Evolutionary conservation across 2,329 filamentous ascomycete species (phyloP).

Genomic region (Alternaria gansuensis): DNA sequence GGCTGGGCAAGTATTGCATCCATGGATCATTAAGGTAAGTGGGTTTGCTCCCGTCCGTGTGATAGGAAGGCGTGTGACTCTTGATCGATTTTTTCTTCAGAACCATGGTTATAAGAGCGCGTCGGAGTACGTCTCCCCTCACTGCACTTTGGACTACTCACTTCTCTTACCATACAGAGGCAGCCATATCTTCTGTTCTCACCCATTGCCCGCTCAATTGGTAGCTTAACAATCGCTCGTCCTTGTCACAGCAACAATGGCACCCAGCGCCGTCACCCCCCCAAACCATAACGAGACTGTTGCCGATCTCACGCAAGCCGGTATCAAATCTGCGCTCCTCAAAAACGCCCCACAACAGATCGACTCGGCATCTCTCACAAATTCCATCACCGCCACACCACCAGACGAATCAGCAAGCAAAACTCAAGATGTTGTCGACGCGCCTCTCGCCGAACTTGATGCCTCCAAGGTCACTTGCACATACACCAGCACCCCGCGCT

Average conservation of each 20-base stretch:
- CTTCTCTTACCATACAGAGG: not conserved
- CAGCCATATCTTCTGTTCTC: not conserved
- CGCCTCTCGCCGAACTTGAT: slow-evolving; percentile 53
- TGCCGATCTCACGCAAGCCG: slow-evolving; percentile 44
- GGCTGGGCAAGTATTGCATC: slow-evolving; percentile 25
- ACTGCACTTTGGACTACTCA: slow-evolving; percentile 5
- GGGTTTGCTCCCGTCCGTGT: slow-evolving; percentile 30
- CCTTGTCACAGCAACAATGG: slow-evolving; percentile 29
- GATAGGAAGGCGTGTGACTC: slow-evolving; percentile 42
- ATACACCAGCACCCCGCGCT: slow-evolving; percentile 53
- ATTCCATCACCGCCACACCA: slow-evolving; percentile 37
- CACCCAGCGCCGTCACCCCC: slow-evolving; percentile 48
- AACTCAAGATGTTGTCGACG: slow-evolving; percentile 21
- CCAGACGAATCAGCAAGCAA: slow-evolving; percentile 32
- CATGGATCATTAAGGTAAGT: slow-evolving; percentile 18
- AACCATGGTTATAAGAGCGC: slow-evolving; percentile 32
- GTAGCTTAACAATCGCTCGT: not conserved
- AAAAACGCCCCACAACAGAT: slow-evolving; percentile 46
- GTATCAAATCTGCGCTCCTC: slow-evolving; percentile 44
- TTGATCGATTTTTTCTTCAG: slow-evolving; percentile 28
- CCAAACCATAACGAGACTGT: slow-evolving; percentile 36
- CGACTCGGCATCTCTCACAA: slow-evolving; percentile 37
- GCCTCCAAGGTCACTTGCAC: slow-evolving; percentile 56
- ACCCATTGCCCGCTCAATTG: slow-evolving; percentile 3
- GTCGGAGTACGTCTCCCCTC: slow-evolving; percentile 7